Percentiles rank a stretch among this genome's conserved stretches.
phyloP scores from a whole-genome alignment of 2,329 filamentous ascomycete species.

The Trichoderma gracile region DNA sequence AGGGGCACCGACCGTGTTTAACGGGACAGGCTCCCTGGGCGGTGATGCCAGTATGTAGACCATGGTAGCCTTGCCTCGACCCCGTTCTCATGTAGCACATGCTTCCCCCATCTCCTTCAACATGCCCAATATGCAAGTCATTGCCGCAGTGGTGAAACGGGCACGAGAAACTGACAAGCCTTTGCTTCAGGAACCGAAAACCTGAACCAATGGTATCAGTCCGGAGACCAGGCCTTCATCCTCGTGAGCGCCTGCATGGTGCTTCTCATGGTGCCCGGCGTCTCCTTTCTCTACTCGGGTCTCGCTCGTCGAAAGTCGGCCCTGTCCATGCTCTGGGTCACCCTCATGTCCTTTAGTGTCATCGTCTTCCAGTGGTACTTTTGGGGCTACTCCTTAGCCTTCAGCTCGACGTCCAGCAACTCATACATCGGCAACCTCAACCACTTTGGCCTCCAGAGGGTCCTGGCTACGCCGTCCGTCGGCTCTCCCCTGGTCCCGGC shows the following conservation, averaged over 20 bases:
- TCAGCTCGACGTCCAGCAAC: conserved; percentile 77
- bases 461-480: conserved; percentile 79
- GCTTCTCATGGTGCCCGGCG: conserved; percentile 92
- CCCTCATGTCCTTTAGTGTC: conserved; percentile 89
- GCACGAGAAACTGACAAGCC: conserved; percentile 9
- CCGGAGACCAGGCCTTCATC: conserved; percentile 94
- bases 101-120: background rate
- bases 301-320: conserved; percentile 97
- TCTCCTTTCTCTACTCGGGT: conserved; percentile 96
- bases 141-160: background rate
- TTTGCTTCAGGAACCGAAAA: conserved; percentile 68
- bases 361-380: conserved; percentile 99
- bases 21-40: conserved; percentile 67
- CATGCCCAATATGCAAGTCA: conserved; percentile 11
- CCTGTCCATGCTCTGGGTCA: conserved; percentile 94
- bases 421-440: conserved; percentile 89
- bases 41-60: conserved; percentile 72
- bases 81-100: conserved; percentile 15
- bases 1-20: conserved; percentile 60
- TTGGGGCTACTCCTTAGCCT: conserved; percentile 96
- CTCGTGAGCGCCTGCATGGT: conserved; percentile 89
- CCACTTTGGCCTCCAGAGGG: conserved; percentile 86
- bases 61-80: background rate
- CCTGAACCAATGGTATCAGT: conserved; percentile 91
- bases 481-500: conserved; percentile 87